Evolutionary conservation across 1,284 basidiomycete species (phyloP), one percentile per base, ranked within the genome.

Genomic region (Trichosporon sp.): DNA sequence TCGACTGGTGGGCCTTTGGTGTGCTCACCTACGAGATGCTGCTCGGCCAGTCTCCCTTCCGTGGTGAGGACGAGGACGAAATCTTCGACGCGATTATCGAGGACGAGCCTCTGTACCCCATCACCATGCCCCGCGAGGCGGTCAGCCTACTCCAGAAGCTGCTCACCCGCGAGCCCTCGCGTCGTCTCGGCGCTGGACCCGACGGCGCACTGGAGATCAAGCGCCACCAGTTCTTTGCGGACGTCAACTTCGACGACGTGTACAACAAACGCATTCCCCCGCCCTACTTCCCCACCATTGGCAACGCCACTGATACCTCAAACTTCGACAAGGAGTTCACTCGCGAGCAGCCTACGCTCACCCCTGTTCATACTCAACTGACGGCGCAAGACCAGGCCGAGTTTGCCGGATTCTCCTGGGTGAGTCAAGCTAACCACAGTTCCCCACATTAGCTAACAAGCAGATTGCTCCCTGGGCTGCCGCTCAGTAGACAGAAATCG

Each of bases 1-100:
- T 99, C 65, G 97, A 99, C 80, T 99, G 97, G 97, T 99, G 97
- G 97, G 97, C 97, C 8, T 99, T 99, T 80, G 97, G 97, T 74
- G 96, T 99, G 8, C 84, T 99, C 76, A 98, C 93, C 62, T 99
- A 99, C 81, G 97, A 99, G 84, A 99, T 99, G 97, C 85, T 99
- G 67, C 87, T 99, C 32, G 97, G 97, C 51, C 97, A 99, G 84
- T 98, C 96, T 15, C 97, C 97, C 2, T 99, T 99, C 90, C 90
- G 96, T 65, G 97, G 97, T 69, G 97, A 99, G 78, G 97, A 99
- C 77, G 97, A 99, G 82, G 97, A 99, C 81, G 97, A 99, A 86
- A 99, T 99, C 74, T 99, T 99, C 80, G 97, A 99, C 83, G 97
- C 97, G 47, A 99, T 99, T 77, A 84, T 99, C 65, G 97, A 99